Conservation (phyloP, 768 basidiomycete genomes). For the Cystobasidium onofrii region DNA sequence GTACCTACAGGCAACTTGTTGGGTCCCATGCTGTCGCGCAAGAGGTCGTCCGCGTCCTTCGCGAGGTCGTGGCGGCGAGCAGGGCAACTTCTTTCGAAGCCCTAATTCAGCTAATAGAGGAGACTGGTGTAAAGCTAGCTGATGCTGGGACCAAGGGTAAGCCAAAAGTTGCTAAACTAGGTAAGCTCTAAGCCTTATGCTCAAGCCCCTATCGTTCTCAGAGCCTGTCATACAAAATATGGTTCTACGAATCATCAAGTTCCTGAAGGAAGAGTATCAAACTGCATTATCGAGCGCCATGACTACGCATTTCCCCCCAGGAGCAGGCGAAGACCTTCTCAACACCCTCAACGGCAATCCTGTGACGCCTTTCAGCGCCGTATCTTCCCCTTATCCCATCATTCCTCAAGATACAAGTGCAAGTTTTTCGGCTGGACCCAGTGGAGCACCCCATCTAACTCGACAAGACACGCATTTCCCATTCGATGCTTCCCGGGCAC, state of each 20-base stretch:
- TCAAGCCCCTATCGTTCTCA: constrained; percentile 43
- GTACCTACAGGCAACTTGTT: constrained; percentile 63
- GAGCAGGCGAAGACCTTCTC: constrained; percentile 3
- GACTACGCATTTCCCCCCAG: constrained; percentile 8
- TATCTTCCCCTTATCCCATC: not conserved
- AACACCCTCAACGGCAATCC: not conserved
- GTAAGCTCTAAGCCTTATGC: not conserved
- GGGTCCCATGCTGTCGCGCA: constrained; percentile 82
- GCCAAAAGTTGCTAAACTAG: not conserved
- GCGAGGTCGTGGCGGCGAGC: constrained; percentile 79
- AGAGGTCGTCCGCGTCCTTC: constrained; percentile 77
- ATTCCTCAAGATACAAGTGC: not conserved
- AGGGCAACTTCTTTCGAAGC: constrained; percentile 80
- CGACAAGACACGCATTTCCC: constrained; percentile 20
- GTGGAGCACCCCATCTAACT: not conserved
- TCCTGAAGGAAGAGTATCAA: constrained; percentile 88
- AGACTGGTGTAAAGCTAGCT: constrained; percentile 68
- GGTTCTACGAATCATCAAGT: constrained; percentile 80
- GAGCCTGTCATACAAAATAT: constrained; percentile 95
- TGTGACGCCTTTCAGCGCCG: not conserved
- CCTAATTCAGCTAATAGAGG: constrained; percentile 66
- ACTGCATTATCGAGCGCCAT: constrained; percentile 54
- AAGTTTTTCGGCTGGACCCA: not conserved
- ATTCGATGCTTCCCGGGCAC: not conserved
- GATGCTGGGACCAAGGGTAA: constrained; percentile 93